Evolutionary conservation across 768 basidiomycete genomes (phyloP).

Genomic region (Pleurotus citrinopileatus): DNA sequence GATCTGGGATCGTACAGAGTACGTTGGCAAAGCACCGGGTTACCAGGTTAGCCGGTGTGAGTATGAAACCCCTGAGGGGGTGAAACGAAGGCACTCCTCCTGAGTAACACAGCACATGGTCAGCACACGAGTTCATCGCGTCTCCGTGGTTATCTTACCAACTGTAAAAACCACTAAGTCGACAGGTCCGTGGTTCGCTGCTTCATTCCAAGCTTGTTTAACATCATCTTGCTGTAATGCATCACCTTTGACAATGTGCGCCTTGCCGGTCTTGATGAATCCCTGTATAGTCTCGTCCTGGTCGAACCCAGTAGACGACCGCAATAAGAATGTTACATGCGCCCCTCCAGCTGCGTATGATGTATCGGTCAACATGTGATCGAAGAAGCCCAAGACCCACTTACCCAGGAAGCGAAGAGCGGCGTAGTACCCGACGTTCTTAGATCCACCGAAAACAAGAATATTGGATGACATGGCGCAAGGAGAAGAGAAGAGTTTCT

Average conservation of each 20-base stretch:
- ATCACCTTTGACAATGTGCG: conserved; percentile 43
- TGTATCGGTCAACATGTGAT: not conserved
- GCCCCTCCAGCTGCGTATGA: conserved; percentile 27
- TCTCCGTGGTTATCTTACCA: conserved; percentile 28
- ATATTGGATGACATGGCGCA: conserved; percentile 11
- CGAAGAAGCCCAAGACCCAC: conserved; percentile 1
- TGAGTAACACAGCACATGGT: conserved; percentile 10
- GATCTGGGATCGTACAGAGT: conserved; percentile 35
- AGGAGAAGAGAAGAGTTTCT: not conserved
- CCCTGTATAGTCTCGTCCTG: conserved; percentile 36
- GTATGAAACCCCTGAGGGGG: conserved; percentile 31
- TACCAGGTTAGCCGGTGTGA: conserved; percentile 40
- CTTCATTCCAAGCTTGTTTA: conserved; percentile 34
- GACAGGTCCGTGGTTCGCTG: conserved; percentile 27
- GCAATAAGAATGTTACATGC: conserved; percentile 48
- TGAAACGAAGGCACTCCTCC: conserved; percentile 32
- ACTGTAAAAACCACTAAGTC: conserved; percentile 46
- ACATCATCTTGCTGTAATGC: conserved; percentile 42
- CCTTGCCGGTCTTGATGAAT: conserved; percentile 37
- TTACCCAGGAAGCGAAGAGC: conserved; percentile 25
- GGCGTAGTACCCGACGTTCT: conserved; percentile 30
- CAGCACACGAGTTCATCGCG: not conserved
- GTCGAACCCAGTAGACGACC: conserved; percentile 39
- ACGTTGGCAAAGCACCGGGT: conserved; percentile 39
- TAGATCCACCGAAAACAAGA: conserved; percentile 28